phyloP scores from a whole-genome alignment of 192 early-diverging fungal species.

The Obelidium mucronatum region DNA sequence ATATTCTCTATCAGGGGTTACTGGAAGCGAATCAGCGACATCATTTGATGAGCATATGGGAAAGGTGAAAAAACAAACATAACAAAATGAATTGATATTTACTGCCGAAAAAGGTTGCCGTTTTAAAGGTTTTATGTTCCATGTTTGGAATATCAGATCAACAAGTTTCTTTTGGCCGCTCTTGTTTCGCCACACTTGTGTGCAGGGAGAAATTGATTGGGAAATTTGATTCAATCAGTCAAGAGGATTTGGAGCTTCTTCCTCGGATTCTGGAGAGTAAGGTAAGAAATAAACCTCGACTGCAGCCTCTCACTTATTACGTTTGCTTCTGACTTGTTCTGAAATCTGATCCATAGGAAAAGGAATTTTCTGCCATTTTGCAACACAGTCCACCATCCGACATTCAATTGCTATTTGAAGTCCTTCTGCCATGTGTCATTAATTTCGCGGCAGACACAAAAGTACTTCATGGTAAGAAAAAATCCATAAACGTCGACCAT shows the following conservation, averaged over 20 bases:
- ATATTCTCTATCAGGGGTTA: neutral
- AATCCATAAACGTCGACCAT: slow-evolving; percentile 5
- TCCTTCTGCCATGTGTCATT: slow-evolving; percentile 37
- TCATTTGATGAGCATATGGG: slow-evolving; percentile 33
- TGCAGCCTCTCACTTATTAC: too few relatives aligned
- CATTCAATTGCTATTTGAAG: slow-evolving; percentile 43
- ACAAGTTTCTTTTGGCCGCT: slow-evolving; percentile 37
- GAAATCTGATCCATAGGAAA: slow-evolving; percentile 1
- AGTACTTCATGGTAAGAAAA: slow-evolving; percentile 38
- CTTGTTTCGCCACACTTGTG: slow-evolving; percentile 6
- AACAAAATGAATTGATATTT: neutral
- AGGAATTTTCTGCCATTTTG: slow-evolving; percentile 30
- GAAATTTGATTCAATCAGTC: slow-evolving; percentile 29
- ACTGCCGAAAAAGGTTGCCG: slow-evolving; percentile 19
- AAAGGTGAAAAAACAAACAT: slow-evolving; percentile 20
- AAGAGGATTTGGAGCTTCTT: slow-evolving; percentile 23
- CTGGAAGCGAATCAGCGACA: neutral
- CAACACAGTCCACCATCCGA: slow-evolving; percentile 48
- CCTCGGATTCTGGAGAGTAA: slow-evolving; percentile 1
- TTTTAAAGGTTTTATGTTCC: slow-evolving; percentile 30
- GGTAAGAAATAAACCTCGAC: too few relatives aligned
- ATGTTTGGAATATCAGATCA: slow-evolving; percentile 39
- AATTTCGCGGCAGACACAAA: slow-evolving; percentile 29
- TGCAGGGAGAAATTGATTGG: slow-evolving; percentile 36
- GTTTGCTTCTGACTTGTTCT: too few relatives aligned